Evolutionary conservation across 129 eudicot genomes (phyloP).

Genomic region (Oenanthe sinensis): DNA sequence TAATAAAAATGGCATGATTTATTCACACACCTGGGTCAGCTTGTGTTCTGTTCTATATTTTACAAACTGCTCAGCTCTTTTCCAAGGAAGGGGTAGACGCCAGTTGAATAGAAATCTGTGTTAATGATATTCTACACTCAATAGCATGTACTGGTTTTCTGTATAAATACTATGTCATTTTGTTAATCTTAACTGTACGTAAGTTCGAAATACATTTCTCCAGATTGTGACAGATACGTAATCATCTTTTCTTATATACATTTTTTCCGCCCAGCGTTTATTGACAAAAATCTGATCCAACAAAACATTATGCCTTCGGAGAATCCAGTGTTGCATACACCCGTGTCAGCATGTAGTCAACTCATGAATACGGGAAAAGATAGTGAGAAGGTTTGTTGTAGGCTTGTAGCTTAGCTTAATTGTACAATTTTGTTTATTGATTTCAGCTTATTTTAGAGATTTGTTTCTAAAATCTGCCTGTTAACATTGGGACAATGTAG

Average conservation of each 20-base stretch:
- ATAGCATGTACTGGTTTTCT: not conserved
- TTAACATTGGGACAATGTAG: not conserved
- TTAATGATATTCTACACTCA: not conserved
- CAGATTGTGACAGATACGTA: not conserved
- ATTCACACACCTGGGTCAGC: too few species aligned
- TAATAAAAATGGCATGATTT: too few species aligned
- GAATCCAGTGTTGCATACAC: slow-evolving; percentile 17
- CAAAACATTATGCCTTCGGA: slow-evolving; percentile 14
- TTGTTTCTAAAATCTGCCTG: not conserved
- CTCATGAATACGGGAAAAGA: slow-evolving; percentile 19
- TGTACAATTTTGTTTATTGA: not conserved
- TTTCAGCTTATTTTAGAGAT: slow-evolving; percentile 3
- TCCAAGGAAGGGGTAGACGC: too few species aligned
- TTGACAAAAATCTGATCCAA: slow-evolving; percentile 25
- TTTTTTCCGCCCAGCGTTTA: slow-evolving; percentile 33
- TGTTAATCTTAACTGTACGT: not conserved
- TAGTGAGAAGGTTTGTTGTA: slow-evolving; percentile 25
- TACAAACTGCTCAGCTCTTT: too few species aligned
- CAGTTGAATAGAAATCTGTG: not conserved
- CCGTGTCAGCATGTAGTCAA: slow-evolving; percentile 20
- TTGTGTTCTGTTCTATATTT: too few species aligned
- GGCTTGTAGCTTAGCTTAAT: slow-evolving; percentile 6
- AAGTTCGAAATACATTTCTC: not conserved
- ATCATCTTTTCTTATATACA: not conserved
- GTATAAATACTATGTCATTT: not conserved